A percentile compares a stretch with the other conserved stretches of the same genome.
Conservation (phyloP, 2,329 filamentous ascomycete genomes). For the Fusarium pseudocircinatum region DNA sequence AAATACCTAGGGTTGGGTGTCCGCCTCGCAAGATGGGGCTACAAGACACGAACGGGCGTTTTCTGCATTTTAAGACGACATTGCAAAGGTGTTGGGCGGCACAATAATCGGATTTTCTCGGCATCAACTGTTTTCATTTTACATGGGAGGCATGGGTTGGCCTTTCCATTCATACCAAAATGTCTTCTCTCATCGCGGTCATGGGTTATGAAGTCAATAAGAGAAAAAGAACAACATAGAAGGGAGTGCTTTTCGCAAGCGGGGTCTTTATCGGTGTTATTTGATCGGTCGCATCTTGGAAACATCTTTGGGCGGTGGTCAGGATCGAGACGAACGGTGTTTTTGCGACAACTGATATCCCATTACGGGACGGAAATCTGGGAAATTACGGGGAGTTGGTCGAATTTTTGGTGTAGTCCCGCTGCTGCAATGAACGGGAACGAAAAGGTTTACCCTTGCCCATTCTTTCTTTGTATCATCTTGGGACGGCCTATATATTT, state of each 20-base stretch:
- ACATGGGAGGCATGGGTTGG: slow-evolving; percentile 39
- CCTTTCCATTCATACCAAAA: slow-evolving; percentile 43
- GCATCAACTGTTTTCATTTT: slow-evolving; percentile 49
- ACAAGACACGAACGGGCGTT: slow-evolving; percentile 56
- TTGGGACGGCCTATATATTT: slow-evolving; percentile 45
- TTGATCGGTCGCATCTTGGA: slow-evolving; percentile 52
- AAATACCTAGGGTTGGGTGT: slow-evolving; percentile 44
- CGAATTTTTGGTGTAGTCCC: slow-evolving; percentile 45
- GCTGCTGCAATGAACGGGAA: slow-evolving; percentile 46
- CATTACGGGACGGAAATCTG: slow-evolving; percentile 44
- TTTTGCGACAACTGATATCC: slow-evolving; percentile 44
- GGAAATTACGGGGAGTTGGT: slow-evolving; percentile 51
- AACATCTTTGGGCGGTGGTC: slow-evolving; percentile 47
- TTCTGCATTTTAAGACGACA: slow-evolving; percentile 55
- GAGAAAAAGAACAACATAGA: slow-evolving; percentile 59
- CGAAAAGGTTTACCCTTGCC: slow-evolving; percentile 38
- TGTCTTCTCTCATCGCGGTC: slow-evolving; percentile 46
- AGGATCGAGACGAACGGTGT: slow-evolving; percentile 50
- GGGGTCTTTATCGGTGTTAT: slow-evolving; percentile 45
- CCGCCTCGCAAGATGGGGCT: slow-evolving; percentile 49
- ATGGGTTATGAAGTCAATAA: slow-evolving; percentile 60
- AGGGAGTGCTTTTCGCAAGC: slow-evolving; percentile 47
- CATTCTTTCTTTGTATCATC: slow-evolving; percentile 45
- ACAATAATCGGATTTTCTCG: slow-evolving; percentile 40
- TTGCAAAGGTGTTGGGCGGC: slow-evolving; percentile 58